phyloP scores from a whole-genome alignment of 805 yeast species.

The Saccharomyces jurei region DNA sequence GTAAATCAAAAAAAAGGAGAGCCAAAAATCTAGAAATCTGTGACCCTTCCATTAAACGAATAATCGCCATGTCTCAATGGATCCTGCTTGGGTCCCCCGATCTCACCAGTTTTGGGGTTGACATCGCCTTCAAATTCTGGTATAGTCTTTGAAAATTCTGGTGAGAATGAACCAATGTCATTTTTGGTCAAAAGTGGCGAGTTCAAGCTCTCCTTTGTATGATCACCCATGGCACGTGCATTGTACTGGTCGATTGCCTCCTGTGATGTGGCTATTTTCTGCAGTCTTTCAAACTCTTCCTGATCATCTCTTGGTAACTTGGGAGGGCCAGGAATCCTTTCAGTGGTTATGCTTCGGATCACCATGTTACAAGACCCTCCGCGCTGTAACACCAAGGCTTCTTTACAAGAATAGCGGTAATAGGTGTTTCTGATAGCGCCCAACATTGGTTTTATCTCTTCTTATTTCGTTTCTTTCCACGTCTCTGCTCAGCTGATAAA shows the following conservation, averaged over 20 bases:
- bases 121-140: slow-evolving; percentile 94
- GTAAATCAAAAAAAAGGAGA: background rate
- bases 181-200: slow-evolving; percentile 34
- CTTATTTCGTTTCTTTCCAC: background rate
- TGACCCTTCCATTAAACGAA: slow-evolving; percentile 92
- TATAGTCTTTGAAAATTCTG: slow-evolving; percentile 65
- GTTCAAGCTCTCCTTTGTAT: slow-evolving; percentile 25
- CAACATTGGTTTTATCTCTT: background rate
- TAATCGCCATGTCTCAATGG: slow-evolving; percentile 88
- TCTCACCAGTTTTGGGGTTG: slow-evolving; percentile 90
- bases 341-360: slow-evolving; percentile 9
- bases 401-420: background rate
- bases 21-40: slow-evolving; percentile 57
- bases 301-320: slow-evolving; percentile 30
- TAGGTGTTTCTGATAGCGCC: background rate
- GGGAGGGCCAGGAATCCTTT: slow-evolving; percentile 28
- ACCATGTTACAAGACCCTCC: background rate
- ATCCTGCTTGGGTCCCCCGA: slow-evolving; percentile 96
- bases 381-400: background rate
- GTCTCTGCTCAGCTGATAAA: background rate
- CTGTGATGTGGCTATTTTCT: slow-evolving; percentile 71
- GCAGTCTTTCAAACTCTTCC: slow-evolving; percentile 84
- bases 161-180: slow-evolving; percentile 58
- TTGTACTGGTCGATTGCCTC: slow-evolving; percentile 72
- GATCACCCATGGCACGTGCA: slow-evolving; percentile 31